phyloP scores from a whole-genome alignment of 2,329 filamentous ascomycete species.

The Monilinia polystroma region DNA sequence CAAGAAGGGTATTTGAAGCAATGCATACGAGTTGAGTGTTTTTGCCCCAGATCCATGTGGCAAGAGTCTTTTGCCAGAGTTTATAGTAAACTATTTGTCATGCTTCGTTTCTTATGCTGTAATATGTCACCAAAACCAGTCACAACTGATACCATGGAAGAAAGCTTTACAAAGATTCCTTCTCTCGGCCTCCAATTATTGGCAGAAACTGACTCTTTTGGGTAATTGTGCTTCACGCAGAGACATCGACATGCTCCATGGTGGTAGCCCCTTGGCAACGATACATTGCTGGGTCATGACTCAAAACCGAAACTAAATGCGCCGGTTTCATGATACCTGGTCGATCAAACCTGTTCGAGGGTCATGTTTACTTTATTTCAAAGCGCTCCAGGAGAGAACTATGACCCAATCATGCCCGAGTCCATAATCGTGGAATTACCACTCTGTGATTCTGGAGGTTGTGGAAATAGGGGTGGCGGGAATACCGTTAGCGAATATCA shows the following conservation, averaged over 20 bases:
- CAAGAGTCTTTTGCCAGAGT: too few relatives aligned
- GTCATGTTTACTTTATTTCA: neutral
- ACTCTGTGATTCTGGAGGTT: neutral
- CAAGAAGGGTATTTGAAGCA: neutral
- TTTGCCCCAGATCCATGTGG: too few relatives aligned
- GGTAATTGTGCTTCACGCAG: neutral
- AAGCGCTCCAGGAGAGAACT: neutral
- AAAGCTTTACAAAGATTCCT: neutral
- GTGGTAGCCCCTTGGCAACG: neutral
- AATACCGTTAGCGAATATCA: constrained; percentile 1
- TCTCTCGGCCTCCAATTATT: neutral
- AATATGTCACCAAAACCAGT: neutral
- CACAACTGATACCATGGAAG: neutral
- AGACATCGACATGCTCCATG: neutral
- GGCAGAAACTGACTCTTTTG: neutral
- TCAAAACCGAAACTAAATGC: neutral
- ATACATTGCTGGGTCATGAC: neutral
- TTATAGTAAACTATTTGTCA: neutral
- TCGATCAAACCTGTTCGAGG: neutral
- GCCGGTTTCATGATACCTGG: neutral
- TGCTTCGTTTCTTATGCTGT: neutral
- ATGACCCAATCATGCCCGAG: neutral
- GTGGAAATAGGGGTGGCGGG: neutral
- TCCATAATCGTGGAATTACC: neutral
- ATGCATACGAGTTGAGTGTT: too few relatives aligned